Evolutionary conservation across 2,329 filamentous ascomycete genomes (phyloP).

Genomic region (Claviceps lovelessii): DNA sequence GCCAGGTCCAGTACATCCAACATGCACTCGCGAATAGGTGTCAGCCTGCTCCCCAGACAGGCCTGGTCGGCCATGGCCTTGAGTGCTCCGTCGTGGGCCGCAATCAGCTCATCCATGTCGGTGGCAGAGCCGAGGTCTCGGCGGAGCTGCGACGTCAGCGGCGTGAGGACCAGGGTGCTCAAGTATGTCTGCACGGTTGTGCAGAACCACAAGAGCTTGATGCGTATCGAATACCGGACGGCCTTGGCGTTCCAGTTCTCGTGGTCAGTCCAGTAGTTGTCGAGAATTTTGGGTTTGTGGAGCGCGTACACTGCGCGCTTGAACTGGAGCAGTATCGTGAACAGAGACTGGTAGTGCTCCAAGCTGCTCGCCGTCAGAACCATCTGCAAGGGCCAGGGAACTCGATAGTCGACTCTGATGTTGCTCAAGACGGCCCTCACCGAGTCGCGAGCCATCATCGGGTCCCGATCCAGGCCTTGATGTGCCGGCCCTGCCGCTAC

Average conservation of each 20-base stretch:
- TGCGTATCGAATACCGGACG: conserved; percentile 46
- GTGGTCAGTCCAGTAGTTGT: conserved; percentile 24
- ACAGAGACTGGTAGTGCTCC: conserved; percentile 54
- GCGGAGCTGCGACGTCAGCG: conserved; percentile 42
- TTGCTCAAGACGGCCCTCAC: conserved; percentile 43
- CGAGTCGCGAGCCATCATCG: conserved; percentile 37
- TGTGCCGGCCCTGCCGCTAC: conserved; percentile 17
- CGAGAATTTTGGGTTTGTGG: conserved; percentile 35
- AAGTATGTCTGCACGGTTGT: conserved; percentile 63
- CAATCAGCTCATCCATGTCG: conserved; percentile 72
- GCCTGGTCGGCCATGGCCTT: conserved; percentile 50
- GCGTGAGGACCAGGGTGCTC: conserved; percentile 54
- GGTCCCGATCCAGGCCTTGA: conserved; percentile 27
- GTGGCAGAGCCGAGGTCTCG: conserved; percentile 42
- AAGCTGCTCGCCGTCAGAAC: conserved; percentile 55
- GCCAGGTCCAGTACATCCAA: conserved; percentile 65
- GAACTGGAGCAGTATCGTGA: conserved; percentile 64
- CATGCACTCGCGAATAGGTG: conserved; percentile 57
- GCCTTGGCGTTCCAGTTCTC: conserved; percentile 28
- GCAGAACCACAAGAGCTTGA: conserved; percentile 63
- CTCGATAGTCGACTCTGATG: conserved; percentile 52
- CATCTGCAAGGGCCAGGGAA: conserved; percentile 55
- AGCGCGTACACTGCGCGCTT: conserved; percentile 56
- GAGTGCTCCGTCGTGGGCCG: conserved; percentile 50
- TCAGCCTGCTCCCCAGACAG: conserved; percentile 53